Percentiles rank a stretch among this genome's conserved stretches.
These are phyloP conservation scores for Penicillium italicum DNA, from an alignment of 2,329 filamentous ascomycete genomes.

Conservation along the genomic window DNA sequence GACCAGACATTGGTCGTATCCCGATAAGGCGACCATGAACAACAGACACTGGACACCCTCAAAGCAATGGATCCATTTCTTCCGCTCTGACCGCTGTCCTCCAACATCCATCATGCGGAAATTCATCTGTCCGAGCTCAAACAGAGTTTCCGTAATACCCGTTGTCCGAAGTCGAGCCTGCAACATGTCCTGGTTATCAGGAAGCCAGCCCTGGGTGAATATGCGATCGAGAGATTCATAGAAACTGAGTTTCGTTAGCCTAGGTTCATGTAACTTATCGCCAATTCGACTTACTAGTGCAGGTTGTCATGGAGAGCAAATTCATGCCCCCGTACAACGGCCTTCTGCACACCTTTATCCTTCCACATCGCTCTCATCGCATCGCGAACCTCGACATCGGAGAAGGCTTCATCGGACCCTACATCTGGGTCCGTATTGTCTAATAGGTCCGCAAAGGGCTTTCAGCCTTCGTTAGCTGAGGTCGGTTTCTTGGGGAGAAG, in stretches of 20 bases:
- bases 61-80: conserved; percentile 98
- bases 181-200: conserved; percentile 90
- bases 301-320: conserved; percentile 95
- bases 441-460: conserved; percentile 77
- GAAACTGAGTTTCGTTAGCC: conserved; percentile 58
- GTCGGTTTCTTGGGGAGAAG: background rate
- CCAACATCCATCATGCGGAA: conserved; percentile 98
- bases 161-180: conserved; percentile 87
- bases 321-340: conserved; percentile 92
- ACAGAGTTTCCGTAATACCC: conserved; percentile 91
- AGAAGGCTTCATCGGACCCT: conserved; percentile 74
- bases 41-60: conserved; percentile 89
- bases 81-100: conserved; percentile 85
- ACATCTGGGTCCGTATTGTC: conserved; percentile 74
- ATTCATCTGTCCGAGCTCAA: conserved; percentile 85
- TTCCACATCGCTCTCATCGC: conserved; percentile 82
- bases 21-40: conserved; percentile 91
- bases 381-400: conserved; percentile 57
- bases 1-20: conserved; percentile 92
- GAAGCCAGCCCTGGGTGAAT: conserved; percentile 74
- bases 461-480: conserved; percentile 14
- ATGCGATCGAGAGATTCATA: conserved; percentile 73
- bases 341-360: conserved; percentile 76
- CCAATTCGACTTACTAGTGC: conserved; percentile 65
- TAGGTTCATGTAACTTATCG: background rate